Conservation (phyloP, 2,329 filamentous ascomycete genomes). For the Cordyceps cicadae region DNA sequence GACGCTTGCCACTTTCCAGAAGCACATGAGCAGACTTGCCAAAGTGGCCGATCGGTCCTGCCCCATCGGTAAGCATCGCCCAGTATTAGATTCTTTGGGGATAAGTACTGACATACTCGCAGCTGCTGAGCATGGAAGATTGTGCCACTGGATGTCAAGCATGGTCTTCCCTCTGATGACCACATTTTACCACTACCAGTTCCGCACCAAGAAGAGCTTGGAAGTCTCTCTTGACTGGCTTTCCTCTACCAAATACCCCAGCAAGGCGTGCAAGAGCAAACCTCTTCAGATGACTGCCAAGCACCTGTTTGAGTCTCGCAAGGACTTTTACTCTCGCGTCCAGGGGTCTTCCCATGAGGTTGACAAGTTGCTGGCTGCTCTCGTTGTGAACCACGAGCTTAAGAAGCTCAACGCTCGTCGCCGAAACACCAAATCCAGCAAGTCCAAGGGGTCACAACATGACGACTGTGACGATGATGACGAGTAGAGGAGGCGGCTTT, state of each 20-base stretch:
- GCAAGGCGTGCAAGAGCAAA: slow-evolving; percentile 20
- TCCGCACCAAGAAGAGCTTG: slow-evolving; percentile 32
- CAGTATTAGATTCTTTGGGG: not conserved
- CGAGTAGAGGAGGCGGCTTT: slow-evolving; percentile 11
- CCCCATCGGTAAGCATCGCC: slow-evolving; percentile 16
- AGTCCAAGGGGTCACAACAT: slow-evolving; percentile 17
- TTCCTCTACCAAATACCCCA: slow-evolving; percentile 21
- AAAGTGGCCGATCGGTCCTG: slow-evolving; percentile 17
- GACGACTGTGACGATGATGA: slow-evolving; percentile 21
- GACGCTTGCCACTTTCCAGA: slow-evolving; percentile 26
- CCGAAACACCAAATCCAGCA: slow-evolving; percentile 22
- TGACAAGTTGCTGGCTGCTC: slow-evolving; percentile 25
- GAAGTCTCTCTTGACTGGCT: slow-evolving; percentile 32
- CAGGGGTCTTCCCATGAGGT: slow-evolving; percentile 24
- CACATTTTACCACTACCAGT: slow-evolving; percentile 33
- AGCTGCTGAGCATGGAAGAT: slow-evolving; percentile 15
- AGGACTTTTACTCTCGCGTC: slow-evolving; percentile 28
- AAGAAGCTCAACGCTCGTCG: slow-evolving; percentile 31
- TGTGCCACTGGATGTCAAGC: slow-evolving; percentile 24
- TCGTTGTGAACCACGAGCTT: slow-evolving; percentile 31
- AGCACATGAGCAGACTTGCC: slow-evolving; percentile 20
- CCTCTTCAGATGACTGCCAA: slow-evolving; percentile 22
- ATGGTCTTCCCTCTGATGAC: slow-evolving; percentile 30
- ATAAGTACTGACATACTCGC: not conserved
- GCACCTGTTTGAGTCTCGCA: slow-evolving; percentile 26